These are phyloP conservation scores for Fusarium globosum DNA, from an alignment of 2,329 filamentous ascomycete species.

Conservation along the genomic window DNA sequence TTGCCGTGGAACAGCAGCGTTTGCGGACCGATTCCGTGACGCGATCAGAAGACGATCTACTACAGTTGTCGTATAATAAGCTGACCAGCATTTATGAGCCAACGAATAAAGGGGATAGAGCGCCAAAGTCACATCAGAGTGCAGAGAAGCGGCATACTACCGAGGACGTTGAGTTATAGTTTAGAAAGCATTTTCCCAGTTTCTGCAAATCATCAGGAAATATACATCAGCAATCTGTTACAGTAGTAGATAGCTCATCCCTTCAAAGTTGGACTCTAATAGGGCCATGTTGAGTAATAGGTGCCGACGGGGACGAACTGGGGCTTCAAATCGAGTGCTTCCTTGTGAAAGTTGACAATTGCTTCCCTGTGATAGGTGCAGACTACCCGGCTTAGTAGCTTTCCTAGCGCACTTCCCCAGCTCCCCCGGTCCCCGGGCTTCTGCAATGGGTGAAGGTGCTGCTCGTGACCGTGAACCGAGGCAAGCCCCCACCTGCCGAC, in stretches of 20 bases:
- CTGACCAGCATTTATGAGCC: background rate
- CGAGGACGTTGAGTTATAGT: background rate
- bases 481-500: constrained; percentile 40
- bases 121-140: background rate
- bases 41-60: constrained; percentile 55
- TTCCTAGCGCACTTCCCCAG: constrained; percentile 38
- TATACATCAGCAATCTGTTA: too few relatives aligned
- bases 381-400: constrained; percentile 8
- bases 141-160: background rate
- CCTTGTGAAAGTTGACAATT: constrained; percentile 37
- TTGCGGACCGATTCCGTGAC: constrained; percentile 63
- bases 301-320: background rate
- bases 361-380: constrained; percentile 39
- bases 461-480: constrained; percentile 42
- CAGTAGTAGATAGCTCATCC: background rate
- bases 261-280: background rate
- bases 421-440: constrained; percentile 1
- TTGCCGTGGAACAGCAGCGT: constrained; percentile 62
- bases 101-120: background rate
- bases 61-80: constrained; percentile 26
- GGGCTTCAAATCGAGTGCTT: background rate
- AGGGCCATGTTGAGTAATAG: background rate
- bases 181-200: background rate
- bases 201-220: background rate
- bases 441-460: constrained; percentile 2